phyloP scores from a whole-genome alignment of 495 filamentous ascomycete genomes.

The Xylaria curta region DNA sequence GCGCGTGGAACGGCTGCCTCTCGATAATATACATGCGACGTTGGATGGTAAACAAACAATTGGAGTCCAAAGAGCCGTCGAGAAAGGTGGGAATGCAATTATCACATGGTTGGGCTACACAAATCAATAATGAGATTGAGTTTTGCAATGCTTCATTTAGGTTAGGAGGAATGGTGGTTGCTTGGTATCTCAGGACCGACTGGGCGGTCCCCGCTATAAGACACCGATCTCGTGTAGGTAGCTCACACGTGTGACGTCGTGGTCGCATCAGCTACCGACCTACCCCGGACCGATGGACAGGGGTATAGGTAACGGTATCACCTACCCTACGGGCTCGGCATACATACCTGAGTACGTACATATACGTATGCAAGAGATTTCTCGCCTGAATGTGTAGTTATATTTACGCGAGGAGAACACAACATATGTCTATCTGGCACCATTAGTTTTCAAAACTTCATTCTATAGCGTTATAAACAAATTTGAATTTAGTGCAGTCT shows the following conservation, averaged over 20 bases:
- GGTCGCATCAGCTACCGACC: conserved; percentile 1
- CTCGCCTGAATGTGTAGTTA: not conserved
- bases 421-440: not conserved
- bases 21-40: not conserved
- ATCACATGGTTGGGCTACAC: not conserved
- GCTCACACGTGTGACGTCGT: conserved; percentile 15
- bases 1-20: not conserved
- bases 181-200: not conserved
- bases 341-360: not conserved
- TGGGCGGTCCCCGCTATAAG: not conserved
- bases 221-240: not conserved
- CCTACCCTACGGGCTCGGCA: not conserved
- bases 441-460: not conserved
- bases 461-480: not conserved
- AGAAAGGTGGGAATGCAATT: not conserved
- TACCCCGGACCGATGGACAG: conserved; percentile 5
- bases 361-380: not conserved
- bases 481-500: not conserved
- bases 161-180: not conserved
- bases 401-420: not conserved
- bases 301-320: not conserved
- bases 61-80: not conserved
- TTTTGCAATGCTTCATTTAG: not conserved
- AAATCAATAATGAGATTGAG: not conserved
- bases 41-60: not conserved